These are phyloP conservation scores for Sclerotinia sclerotiorum DNA, from an alignment of 2,329 filamentous ascomycete genomes.

Conservation along the genomic window DNA sequence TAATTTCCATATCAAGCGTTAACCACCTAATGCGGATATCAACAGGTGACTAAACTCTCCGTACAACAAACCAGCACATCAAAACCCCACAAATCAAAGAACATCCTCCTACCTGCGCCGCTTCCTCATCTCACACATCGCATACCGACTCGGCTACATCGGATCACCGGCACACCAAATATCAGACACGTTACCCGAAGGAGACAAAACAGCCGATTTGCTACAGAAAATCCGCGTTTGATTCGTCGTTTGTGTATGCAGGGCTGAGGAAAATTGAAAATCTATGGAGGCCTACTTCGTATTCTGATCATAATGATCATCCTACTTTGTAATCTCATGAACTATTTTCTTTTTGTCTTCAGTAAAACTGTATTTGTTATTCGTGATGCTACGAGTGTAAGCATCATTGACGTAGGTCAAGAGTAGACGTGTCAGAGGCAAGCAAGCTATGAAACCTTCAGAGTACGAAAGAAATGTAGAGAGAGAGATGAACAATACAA, in stretches of 20 bases:
- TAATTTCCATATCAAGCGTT: not conserved
- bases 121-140: not conserved
- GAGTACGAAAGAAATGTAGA: not conserved
- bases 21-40: not conserved
- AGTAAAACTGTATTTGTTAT: no score
- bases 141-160: not conserved
- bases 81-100: not conserved
- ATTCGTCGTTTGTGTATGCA: not conserved
- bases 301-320: not conserved
- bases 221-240: not conserved
- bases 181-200: not conserved
- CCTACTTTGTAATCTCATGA: not conserved
- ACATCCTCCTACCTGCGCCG: not conserved
- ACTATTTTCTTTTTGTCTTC: not conserved
- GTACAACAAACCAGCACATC: not conserved
- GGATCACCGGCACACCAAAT: not conserved
- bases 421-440: not conserved
- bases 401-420: not conserved
- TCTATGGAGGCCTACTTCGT: not conserved
- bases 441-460: not conserved
- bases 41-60: not conserved
- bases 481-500: not conserved
- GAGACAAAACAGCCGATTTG: not conserved
- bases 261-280: not conserved
- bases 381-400: conserved; percentile 1